These are phyloP conservation scores for Actinomortierella ambigua DNA, from an alignment of 371 early-diverging fungal genomes.

Conservation along the genomic window DNA sequence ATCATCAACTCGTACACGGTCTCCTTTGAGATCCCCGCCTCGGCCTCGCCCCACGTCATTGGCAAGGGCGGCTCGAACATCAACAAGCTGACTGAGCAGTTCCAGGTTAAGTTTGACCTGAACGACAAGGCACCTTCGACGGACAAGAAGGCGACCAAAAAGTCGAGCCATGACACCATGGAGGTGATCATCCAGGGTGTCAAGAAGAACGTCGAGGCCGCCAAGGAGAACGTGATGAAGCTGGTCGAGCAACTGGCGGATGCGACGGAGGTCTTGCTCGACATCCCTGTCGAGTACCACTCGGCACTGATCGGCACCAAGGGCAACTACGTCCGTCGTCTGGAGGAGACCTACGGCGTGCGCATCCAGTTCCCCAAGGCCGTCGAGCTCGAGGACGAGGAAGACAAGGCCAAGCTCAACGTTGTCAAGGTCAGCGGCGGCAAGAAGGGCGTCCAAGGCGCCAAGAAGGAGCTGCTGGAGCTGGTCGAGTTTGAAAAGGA, in stretches of 20 bases:
- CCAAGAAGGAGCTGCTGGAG: conserved; percentile 78
- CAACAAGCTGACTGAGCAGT: conserved; percentile 75
- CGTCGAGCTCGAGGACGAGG: conserved; percentile 54
- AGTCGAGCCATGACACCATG: conserved; percentile 47
- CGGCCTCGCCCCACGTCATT: conserved; percentile 81
- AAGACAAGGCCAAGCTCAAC: conserved; percentile 50
- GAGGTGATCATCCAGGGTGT: conserved; percentile 83
- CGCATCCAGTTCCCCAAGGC: conserved; percentile 74
- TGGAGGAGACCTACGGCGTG: conserved; percentile 84
- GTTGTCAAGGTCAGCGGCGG: conserved; percentile 78
- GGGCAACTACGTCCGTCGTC: conserved; percentile 78
- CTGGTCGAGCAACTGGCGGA: conserved; percentile 79
- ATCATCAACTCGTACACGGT: conserved; percentile 70
- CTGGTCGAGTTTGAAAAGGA: conserved; percentile 79
- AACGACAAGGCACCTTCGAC: conserved; percentile 53
- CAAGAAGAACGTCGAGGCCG: conserved; percentile 76
- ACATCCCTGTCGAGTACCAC: conserved; percentile 70
- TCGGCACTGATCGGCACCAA: conserved; percentile 76
- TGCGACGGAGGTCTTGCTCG: conserved; percentile 64
- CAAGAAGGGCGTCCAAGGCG: conserved; percentile 73
- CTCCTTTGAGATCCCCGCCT: conserved; percentile 71
- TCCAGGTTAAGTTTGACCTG: conserved; percentile 83
- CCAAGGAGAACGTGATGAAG: conserved; percentile 72
- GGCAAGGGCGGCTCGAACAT: conserved; percentile 89
- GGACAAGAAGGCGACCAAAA: conserved; percentile 52